These are phyloP conservation scores for Solidago caesia DNA, from an alignment of 129 eudicot genomes.

Conservation along the genomic window DNA sequence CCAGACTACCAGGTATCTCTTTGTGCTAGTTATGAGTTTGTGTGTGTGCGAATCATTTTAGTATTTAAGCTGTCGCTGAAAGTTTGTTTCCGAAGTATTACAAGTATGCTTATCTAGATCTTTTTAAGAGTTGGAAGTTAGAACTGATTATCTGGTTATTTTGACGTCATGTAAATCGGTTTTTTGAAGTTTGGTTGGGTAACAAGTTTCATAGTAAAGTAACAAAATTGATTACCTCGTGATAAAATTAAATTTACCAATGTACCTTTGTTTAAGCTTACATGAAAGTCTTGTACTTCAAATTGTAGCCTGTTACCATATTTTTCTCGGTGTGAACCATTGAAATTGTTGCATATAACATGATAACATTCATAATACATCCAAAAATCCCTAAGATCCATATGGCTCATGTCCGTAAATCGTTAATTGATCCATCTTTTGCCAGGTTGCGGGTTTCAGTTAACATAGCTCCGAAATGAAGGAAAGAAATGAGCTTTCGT, in stretches of 20 bases:
- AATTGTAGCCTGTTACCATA: no score
- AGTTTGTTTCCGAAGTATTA: neutral
- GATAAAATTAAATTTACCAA: no score
- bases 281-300: no score
- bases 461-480: slow-evolving; percentile 11
- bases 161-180: no score
- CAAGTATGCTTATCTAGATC: neutral
- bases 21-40: neutral
- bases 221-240: no score
- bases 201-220: no score
- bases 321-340: no score
- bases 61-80: neutral
- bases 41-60: neutral
- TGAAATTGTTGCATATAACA: no score
- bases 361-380: no score
- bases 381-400: neutral
- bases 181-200: no score
- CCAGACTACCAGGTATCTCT: neutral
- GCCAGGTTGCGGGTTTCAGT: neutral
- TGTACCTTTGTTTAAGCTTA: no score
- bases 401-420: neutral
- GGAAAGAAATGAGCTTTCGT: slow-evolving; percentile 17
- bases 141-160: no score
- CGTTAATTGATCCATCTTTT: neutral
- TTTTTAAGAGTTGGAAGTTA: neutral